A percentile compares a stretch with the other conserved stretches of the same genome.
Conservation (phyloP, 1,139 yeast genomes). For the Nakaseomyces uthaithaninus region DNA sequence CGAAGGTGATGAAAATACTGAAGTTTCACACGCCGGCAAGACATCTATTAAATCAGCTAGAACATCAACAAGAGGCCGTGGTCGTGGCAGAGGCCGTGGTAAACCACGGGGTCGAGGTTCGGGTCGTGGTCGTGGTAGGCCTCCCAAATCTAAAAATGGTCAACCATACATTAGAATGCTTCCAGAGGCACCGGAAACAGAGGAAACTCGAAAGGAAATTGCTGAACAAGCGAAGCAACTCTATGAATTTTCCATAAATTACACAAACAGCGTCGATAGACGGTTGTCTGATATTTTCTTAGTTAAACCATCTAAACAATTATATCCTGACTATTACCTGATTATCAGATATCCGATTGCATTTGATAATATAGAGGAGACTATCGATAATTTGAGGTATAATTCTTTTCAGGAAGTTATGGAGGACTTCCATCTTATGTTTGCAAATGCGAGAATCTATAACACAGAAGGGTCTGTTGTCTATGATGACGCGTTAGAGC, state of each 20-base stretch:
- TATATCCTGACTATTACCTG: conserved; percentile 82
- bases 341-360: conserved; percentile 78
- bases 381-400: conserved; percentile 49
- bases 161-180: conserved; percentile 35
- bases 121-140: conserved; percentile 21
- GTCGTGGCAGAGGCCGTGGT: conserved; percentile 27
- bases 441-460: conserved; percentile 75
- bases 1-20: conserved; percentile 1
- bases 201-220: conserved; percentile 38
- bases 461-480: conserved; percentile 86
- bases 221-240: conserved; percentile 22
- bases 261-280: conserved; percentile 38
- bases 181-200: conserved; percentile 40
- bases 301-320: conserved; percentile 59
- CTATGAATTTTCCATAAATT: conserved; percentile 39
- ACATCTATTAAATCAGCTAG: conserved; percentile 24
- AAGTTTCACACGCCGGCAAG: conserved; percentile 16
- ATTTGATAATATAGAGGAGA: conserved; percentile 55
- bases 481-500: conserved; percentile 61
- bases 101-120: conserved; percentile 17
- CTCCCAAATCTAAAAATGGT: conserved; percentile 26
- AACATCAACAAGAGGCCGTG: conserved; percentile 21
- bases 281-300: conserved; percentile 53
- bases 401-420: conserved; percentile 50
- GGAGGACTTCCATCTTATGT: conserved; percentile 69